phyloP scores from a whole-genome alignment of 2,329 filamentous ascomycete species.

The Fusarium sp. region DNA sequence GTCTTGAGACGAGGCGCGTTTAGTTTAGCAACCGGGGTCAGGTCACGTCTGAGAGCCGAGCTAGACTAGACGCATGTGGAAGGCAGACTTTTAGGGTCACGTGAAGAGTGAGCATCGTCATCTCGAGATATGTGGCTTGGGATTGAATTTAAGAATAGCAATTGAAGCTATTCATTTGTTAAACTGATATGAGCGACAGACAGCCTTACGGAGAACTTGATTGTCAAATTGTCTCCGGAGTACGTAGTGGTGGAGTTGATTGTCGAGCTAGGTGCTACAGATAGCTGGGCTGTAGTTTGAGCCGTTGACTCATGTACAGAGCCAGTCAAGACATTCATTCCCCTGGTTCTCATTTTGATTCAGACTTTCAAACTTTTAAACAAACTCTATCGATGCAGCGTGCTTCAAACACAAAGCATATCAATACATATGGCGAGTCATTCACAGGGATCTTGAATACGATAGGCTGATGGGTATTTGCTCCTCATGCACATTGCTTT shows the following conservation, averaged over 20 bases:
- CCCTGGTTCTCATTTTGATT: slow-evolving; percentile 7
- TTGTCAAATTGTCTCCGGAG: neutral
- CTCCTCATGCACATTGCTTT: slow-evolving; percentile 26
- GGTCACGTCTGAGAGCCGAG: neutral
- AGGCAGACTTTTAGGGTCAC: slow-evolving; percentile 20
- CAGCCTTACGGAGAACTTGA: neutral
- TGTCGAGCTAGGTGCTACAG: slow-evolving; percentile 7
- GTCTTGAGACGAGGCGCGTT: slow-evolving; percentile 28
- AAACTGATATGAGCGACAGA: neutral
- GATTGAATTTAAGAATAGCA: neutral
- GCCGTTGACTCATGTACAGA: slow-evolving; percentile 28
- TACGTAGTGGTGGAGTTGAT: slow-evolving; percentile 18
- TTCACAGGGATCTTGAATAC: neutral
- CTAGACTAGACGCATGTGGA: slow-evolving; percentile 25
- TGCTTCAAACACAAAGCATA: slow-evolving; percentile 7
- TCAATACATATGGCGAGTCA: slow-evolving; percentile 17
- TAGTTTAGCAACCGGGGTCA: slow-evolving; percentile 20
- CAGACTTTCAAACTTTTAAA: neutral
- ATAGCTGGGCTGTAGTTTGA: slow-evolving; percentile 29
- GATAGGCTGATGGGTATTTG: slow-evolving; percentile 9
- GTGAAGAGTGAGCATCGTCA: slow-evolving; percentile 15
- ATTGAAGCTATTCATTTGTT: neutral
- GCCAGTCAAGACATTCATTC: neutral
- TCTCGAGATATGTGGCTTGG: neutral
- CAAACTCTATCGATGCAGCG: neutral